phyloP scores from a whole-genome alignment of 495 filamentous ascomycete genomes.

The Xylaria intraflava region DNA sequence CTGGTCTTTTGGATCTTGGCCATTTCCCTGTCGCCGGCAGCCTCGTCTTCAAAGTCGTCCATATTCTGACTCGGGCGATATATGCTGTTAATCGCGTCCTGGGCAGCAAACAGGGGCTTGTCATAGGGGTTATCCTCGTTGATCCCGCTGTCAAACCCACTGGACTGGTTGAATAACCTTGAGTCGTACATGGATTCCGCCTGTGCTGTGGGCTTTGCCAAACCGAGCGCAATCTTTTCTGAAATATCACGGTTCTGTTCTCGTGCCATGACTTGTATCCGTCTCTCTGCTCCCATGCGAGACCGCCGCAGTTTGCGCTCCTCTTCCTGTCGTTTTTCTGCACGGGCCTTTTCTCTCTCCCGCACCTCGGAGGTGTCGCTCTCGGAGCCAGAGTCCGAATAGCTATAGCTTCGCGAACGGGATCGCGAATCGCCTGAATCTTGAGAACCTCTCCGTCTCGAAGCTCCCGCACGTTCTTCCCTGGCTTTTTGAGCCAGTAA shows the following conservation, averaged over 20 bases:
- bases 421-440: conserved; percentile 38
- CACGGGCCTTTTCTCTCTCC: conserved; percentile 69
- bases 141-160: conserved; percentile 81
- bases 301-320: conserved; percentile 89
- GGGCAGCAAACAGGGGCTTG: conserved; percentile 92
- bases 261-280: conserved; percentile 83
- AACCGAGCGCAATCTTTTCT: conserved; percentile 90
- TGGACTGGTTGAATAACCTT: conserved; percentile 87
- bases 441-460: conserved; percentile 45
- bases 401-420: conserved; percentile 47
- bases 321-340: conserved; percentile 71
- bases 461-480: conserved; percentile 60
- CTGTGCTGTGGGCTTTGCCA: conserved; percentile 89
- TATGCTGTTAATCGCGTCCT: conserved; percentile 92
- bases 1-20: conserved; percentile 76
- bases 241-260: conserved; percentile 97
- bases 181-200: conserved; percentile 95
- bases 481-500: conserved; percentile 85
- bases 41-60: conserved; percentile 69
- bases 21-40: conserved; percentile 73
- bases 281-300: conserved; percentile 88
- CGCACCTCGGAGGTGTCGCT: conserved; percentile 62
- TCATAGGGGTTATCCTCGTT: conserved; percentile 98
- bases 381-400: conserved; percentile 53
- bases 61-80: conserved; percentile 74